Percentiles rank a stretch among this genome's conserved stretches.
These are phyloP conservation scores for Aspergillus vadensis DNA, from an alignment of 2,329 filamentous ascomycete species.

Conservation along the genomic window DNA sequence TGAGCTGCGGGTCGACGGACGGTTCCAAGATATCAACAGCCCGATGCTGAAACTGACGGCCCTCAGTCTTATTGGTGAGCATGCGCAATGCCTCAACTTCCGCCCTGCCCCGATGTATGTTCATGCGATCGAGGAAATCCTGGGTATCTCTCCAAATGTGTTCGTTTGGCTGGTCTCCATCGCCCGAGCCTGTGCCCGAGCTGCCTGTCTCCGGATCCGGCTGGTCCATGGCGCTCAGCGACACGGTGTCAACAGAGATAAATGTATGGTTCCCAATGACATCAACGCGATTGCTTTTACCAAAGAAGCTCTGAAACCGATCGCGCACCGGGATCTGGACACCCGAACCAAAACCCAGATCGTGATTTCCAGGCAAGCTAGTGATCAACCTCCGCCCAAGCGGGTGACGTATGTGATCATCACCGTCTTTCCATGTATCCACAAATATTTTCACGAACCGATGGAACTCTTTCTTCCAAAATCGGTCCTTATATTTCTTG, in stretches of 20 bases:
- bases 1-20: constrained; percentile 22
- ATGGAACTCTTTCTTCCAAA: constrained; percentile 83
- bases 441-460: constrained; percentile 88
- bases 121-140: constrained; percentile 71
- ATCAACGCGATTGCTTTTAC: constrained; percentile 86
- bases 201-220: constrained; percentile 53
- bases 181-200: constrained; percentile 48
- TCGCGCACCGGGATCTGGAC: constrained; percentile 79
- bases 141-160: constrained; percentile 74
- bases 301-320: constrained; percentile 85
- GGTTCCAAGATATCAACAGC: constrained; percentile 61
- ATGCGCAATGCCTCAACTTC: constrained; percentile 68
- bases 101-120: constrained; percentile 65
- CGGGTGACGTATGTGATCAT: constrained; percentile 59
- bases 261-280: constrained; percentile 94
- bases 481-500: constrained; percentile 74
- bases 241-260: constrained; percentile 86
- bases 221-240: constrained; percentile 73
- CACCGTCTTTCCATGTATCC: constrained; percentile 63
- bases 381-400: constrained; percentile 76
- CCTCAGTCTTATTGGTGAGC: constrained; percentile 62
- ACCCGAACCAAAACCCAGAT: constrained; percentile 84
- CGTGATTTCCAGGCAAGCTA: constrained; percentile 90
- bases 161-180: constrained; percentile 55
- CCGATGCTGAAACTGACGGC: constrained; percentile 59